phyloP scores from a whole-genome alignment of 2,329 filamentous ascomycete species.

The Exophiala spinifera region DNA sequence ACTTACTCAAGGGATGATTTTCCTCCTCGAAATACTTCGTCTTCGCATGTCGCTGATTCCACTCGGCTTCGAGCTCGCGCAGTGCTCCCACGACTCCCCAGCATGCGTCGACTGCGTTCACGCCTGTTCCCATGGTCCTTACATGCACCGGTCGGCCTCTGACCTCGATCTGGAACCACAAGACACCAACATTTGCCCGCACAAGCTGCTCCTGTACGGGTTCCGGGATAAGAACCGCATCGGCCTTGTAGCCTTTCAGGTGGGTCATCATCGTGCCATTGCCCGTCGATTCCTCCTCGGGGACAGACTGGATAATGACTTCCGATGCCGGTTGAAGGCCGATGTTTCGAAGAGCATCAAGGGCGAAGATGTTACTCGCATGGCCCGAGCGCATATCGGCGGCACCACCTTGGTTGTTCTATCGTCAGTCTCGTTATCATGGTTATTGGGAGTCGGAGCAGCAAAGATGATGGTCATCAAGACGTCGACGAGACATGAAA shows the following conservation, averaged over 20 bases:
- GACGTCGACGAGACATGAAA: too few relatives aligned
- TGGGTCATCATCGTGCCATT: conserved; percentile 26
- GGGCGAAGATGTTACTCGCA: conserved; percentile 16
- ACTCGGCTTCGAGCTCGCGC: conserved; percentile 23
- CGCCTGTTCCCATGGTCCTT: conserved; percentile 19
- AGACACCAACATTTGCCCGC: conserved; percentile 23
- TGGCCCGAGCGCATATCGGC: conserved; percentile 21
- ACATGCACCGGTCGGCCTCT: conserved; percentile 21
- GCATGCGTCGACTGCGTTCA: conserved; percentile 23
- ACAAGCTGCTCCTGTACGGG: conserved; percentile 22
- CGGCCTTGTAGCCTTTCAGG: conserved; percentile 25
- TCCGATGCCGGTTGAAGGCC: conserved; percentile 22
- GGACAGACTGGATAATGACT: conserved; percentile 22
- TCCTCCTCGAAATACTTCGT: conserved; percentile 18
- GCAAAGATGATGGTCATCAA: too few relatives aligned
- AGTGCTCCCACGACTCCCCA: conserved; percentile 21
- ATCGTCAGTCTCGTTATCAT: too few relatives aligned
- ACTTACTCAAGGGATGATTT: conserved; percentile 25
- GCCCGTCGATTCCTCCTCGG: conserved; percentile 25
- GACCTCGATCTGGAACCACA: conserved; percentile 26
- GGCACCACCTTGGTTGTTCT: conserved; percentile 3
- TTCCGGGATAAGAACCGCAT: conserved; percentile 24
- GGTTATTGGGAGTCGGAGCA: too few relatives aligned
- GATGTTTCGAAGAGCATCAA: conserved; percentile 15
- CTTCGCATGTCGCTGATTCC: conserved; percentile 19